These are phyloP conservation scores for Kluyveromyces marxianus DNA, from an alignment of 1,139 yeast genomes.

Conservation along the genomic window DNA sequence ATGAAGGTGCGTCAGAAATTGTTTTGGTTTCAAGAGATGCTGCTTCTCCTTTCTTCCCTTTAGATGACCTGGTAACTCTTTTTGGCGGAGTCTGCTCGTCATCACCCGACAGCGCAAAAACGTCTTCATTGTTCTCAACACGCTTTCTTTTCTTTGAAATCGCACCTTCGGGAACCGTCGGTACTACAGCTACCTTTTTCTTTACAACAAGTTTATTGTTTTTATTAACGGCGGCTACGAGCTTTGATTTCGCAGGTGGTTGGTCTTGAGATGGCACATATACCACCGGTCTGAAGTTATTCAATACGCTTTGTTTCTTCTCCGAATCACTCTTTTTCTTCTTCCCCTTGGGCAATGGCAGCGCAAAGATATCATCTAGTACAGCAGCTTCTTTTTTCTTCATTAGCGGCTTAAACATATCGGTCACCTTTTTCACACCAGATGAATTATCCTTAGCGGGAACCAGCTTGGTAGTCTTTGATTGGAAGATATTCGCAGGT, in stretches of 20 bases:
- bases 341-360: constrained; percentile 4
- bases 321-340: neutral
- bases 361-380: constrained; percentile 22
- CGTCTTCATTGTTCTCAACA: neutral
- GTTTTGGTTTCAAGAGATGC: neutral
- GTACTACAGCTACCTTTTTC: neutral
- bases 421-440: constrained; percentile 1
- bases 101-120: neutral
- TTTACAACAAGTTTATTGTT: neutral
- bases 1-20: no score
- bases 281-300: constrained; percentile 14
- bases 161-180: neutral
- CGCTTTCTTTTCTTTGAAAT: neutral
- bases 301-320: constrained; percentile 16
- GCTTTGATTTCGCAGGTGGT: constrained; percentile 4
- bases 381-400: constrained; percentile 15
- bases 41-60: neutral
- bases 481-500: no score
- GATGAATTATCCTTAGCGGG: no score
- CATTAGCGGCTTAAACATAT: constrained; percentile 6
- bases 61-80: neutral
- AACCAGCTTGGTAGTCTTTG: neutral
- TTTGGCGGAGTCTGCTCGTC: neutral
- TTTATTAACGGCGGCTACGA: constrained; percentile 2
- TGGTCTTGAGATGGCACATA: constrained; percentile 16